These are phyloP conservation scores for Heliamphora exappendiculata DNA, from an alignment of 148 eudicot genomes.

Conservation along the genomic window DNA sequence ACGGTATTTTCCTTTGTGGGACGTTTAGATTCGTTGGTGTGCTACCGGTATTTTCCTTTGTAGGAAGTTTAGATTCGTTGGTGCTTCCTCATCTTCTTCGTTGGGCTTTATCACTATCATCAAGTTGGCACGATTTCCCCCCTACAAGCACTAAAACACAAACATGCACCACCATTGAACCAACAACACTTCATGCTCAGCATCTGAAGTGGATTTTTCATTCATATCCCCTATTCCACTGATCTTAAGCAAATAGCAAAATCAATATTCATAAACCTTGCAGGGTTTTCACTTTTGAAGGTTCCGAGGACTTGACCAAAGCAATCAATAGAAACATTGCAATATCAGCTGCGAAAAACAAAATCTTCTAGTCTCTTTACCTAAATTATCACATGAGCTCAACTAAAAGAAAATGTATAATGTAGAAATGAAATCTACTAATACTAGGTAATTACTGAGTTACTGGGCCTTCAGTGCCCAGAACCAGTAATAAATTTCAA, in stretches of 20 bases:
- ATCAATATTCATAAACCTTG: background rate
- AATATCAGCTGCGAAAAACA: background rate
- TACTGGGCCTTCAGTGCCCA: background rate
- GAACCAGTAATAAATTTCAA: background rate
- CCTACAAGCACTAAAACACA: background rate
- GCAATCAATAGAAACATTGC: background rate
- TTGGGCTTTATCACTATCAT: too few species aligned
- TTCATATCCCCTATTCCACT: background rate
- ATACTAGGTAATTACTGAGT: background rate
- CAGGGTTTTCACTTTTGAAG: background rate
- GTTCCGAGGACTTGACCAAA: background rate
- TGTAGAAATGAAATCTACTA: background rate
- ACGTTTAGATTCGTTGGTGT: too few species aligned
- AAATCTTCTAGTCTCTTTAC: background rate
- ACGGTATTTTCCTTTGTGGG: too few species aligned
- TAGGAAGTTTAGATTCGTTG: too few species aligned
- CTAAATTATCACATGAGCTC: background rate
- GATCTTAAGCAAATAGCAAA: background rate
- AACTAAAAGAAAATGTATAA: background rate
- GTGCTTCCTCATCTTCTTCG: too few species aligned
- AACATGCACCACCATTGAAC: conserved; percentile 1
- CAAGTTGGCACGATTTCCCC: too few species aligned
- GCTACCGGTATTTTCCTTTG: too few species aligned
- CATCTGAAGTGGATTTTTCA: background rate
- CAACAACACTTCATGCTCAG: background rate